Percentiles rank a stretch among this genome's conserved stretches.
These are phyloP conservation scores for Cucurbita moschata DNA, from an alignment of 306 rosid species.

Conservation along the genomic window DNA sequence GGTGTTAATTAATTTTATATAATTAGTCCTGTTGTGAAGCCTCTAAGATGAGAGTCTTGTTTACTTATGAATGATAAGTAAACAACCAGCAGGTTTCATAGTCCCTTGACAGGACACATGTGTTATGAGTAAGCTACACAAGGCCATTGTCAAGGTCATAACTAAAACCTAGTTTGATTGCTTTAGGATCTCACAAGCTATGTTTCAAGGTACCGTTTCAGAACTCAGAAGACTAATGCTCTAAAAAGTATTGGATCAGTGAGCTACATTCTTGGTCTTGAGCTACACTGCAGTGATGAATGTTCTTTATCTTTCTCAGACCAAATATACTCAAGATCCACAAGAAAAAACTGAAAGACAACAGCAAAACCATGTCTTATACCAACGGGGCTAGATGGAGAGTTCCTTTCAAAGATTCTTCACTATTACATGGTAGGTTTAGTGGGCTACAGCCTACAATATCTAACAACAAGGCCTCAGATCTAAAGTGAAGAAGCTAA, in stretches of 20 bases:
- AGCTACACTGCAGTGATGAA: not conserved
- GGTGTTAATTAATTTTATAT: not conserved
- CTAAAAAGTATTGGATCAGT: not conserved
- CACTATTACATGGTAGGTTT: not conserved
- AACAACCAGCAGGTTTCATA: not conserved
- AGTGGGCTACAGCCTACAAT: not conserved
- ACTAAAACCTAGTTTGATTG: not conserved
- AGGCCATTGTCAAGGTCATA: not conserved
- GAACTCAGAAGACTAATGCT: not conserved
- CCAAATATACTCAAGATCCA: not conserved
- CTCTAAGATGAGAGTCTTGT: not conserved
- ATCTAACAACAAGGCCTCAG: not conserved
- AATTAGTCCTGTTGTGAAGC: not conserved
- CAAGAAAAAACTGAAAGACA: not conserved
- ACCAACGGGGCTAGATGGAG: not conserved
- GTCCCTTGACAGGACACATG: not conserved
- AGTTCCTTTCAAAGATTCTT: not conserved
- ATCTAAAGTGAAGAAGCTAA: not conserved
- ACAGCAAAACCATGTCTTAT: not conserved
- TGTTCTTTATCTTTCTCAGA: not conserved
- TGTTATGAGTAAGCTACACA: not conserved
- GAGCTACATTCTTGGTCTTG: not conserved
- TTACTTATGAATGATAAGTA: not conserved
- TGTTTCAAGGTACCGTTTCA: not conserved
- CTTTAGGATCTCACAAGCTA: not conserved